Evolutionary conservation across 345 rosid species (phyloP).

Genomic region (Boechera retrofracta): DNA sequence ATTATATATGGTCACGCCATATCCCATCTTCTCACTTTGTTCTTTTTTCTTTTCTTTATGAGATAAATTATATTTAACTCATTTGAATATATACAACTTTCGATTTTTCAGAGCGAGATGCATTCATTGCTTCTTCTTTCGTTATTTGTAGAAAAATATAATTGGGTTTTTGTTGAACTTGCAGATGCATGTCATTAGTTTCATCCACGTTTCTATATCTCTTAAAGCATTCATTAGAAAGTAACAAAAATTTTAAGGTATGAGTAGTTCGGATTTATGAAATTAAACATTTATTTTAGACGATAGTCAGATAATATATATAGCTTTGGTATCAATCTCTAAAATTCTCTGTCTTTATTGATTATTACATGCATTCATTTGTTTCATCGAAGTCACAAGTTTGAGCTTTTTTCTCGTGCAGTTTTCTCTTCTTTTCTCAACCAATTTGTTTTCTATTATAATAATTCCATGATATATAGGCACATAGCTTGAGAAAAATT

Average conservation of each 20-base stretch:
- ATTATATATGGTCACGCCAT: constrained; percentile 28
- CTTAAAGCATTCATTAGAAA: not conserved
- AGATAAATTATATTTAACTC: constrained; percentile 1
- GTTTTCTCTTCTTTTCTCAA: not conserved
- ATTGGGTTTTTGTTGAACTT: not conserved
- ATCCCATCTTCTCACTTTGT: constrained; percentile 6
- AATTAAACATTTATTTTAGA: not conserved
- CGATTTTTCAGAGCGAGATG: constrained; percentile 30
- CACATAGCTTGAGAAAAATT: not conserved
- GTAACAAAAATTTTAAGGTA: not conserved
- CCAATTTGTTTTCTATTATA: not conserved
- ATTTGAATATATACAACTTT: constrained; percentile 29
- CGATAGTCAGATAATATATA: not conserved
- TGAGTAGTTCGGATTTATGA: not conserved
- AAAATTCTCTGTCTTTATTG: not conserved
- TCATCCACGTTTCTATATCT: not conserved
- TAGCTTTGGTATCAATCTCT: not conserved
- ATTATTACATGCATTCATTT: not conserved
- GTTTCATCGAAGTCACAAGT: not conserved
- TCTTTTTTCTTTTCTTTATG: constrained; percentile 27
- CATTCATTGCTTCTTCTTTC: constrained; percentile 34
- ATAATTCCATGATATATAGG: not conserved
- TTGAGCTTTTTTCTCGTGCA: not conserved
- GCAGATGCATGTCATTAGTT: not conserved
- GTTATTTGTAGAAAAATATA: not conserved